phyloP scores from a whole-genome alignment of 1,139 yeast species.

The Sugiyamaella sp. region DNA sequence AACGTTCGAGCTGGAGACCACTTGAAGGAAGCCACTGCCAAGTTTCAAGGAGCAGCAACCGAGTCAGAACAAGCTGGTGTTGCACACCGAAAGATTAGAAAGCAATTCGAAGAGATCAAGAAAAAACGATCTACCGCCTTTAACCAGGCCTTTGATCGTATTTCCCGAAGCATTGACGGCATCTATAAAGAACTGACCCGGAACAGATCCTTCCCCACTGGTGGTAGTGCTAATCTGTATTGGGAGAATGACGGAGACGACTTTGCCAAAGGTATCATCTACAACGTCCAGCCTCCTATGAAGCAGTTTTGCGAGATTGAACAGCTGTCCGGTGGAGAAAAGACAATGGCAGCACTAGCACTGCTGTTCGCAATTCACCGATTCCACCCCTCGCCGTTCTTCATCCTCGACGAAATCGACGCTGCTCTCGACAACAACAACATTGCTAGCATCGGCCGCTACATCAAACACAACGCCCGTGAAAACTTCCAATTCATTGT shows the following conservation, averaged over 20 bases:
- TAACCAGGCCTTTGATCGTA: constrained; percentile 74
- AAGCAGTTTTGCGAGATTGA: constrained; percentile 94
- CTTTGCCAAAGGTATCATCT: constrained; percentile 77
- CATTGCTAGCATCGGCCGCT: constrained; percentile 81
- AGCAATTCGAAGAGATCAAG: constrained; percentile 63
- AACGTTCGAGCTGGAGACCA: constrained; percentile 81
- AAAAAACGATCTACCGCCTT: constrained; percentile 62
- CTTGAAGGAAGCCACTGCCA: constrained; percentile 66
- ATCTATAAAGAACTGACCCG: constrained; percentile 89
- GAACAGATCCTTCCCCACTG: constrained; percentile 58
- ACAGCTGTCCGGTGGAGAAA: constrained; percentile 93
- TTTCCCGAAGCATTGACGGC: constrained; percentile 68
- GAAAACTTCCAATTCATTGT: constrained; percentile 89
- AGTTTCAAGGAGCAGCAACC: constrained; percentile 60
- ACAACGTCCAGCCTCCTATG: constrained; percentile 96
- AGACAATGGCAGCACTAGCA: constrained; percentile 95
- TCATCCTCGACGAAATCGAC: constrained; percentile 94
- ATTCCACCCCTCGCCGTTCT: constrained; percentile 91
- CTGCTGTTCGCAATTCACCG: constrained; percentile 89
- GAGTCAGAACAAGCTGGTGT: constrained; percentile 68
- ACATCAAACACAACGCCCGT: constrained; percentile 75
- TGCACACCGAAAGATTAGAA: constrained; percentile 55
- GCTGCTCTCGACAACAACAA: constrained; percentile 94
- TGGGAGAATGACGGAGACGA: constrained; percentile 82
- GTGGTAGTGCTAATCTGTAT: constrained; percentile 91